Evolutionary conservation across 192 early-diverging fungal species (phyloP).

Genomic region (Funneliformis geosporum): DNA sequence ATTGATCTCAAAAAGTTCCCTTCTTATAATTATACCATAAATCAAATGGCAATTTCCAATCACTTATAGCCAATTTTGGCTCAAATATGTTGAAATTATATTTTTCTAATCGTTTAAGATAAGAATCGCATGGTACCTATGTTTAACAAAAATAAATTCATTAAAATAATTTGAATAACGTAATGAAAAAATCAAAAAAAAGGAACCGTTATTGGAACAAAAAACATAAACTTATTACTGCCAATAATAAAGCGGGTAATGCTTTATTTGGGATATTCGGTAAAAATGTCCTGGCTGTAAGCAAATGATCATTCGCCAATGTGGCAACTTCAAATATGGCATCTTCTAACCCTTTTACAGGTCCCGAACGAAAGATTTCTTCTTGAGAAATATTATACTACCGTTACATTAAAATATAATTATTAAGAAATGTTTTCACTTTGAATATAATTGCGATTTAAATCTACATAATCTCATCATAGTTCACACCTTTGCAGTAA

Average conservation of each 20-base stretch:
- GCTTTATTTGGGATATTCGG: constrained; percentile 60
- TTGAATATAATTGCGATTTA: not conserved
- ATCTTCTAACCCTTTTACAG: constrained; percentile 65
- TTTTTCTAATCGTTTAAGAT: constrained; percentile 74
- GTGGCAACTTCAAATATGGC: constrained; percentile 88
- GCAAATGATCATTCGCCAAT: constrained; percentile 73
- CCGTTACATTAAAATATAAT: not conserved
- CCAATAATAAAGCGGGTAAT: constrained; percentile 70
- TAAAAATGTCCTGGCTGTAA: constrained; percentile 66
- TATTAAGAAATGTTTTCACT: not conserved
- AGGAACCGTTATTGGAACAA: not conserved
- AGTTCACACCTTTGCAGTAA: constrained; percentile 70
- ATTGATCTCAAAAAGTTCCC: not conserved
- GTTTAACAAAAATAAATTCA: not conserved
- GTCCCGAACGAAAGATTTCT: constrained; percentile 63
- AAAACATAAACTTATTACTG: constrained; percentile 48
- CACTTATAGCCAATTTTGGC: constrained; percentile 33
- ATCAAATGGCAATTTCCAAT: constrained; percentile 30
- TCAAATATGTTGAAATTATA: constrained; percentile 86
- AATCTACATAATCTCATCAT: not conserved
- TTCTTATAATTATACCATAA: constrained; percentile 18
- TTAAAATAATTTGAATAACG: constrained; percentile 8
- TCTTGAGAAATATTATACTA: constrained; percentile 79
- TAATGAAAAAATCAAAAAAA: not conserved
- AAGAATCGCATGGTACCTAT: constrained; percentile 68